These are phyloP conservation scores for Macrolepiota fuliginosa DNA, from an alignment of 768 basidiomycete genomes.

Conservation along the genomic window DNA sequence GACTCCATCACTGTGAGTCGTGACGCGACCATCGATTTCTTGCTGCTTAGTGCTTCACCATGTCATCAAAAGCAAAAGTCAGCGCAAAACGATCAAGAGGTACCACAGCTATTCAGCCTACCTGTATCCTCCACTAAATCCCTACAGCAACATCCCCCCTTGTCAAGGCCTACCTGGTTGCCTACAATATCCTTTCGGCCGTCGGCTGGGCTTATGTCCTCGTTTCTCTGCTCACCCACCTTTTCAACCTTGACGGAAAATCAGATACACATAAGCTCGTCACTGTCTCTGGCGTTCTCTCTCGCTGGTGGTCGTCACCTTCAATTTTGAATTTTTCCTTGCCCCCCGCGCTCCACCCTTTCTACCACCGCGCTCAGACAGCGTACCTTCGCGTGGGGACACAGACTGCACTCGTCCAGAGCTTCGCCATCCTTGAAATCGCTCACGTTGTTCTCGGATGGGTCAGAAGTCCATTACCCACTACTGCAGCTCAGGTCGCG, in stretches of 20 bases:
- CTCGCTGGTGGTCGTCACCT: conserved; percentile 32
- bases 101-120: background rate
- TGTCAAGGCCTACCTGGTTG: conserved; percentile 62
- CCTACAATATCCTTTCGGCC: conserved; percentile 76
- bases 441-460: conserved; percentile 75
- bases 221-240: conserved; percentile 45
- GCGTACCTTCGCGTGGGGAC: conserved; percentile 61
- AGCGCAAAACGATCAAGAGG: background rate
- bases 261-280: conserved; percentile 24
- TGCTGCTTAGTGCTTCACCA: background rate
- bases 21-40: background rate
- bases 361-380: conserved; percentile 51
- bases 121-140: no score
- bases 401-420: conserved; percentile 74
- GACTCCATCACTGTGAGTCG: background rate
- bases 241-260: conserved; percentile 43
- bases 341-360: conserved; percentile 36
- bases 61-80: background rate
- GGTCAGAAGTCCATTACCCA: conserved; percentile 74
- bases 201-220: conserved; percentile 78
- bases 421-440: conserved; percentile 79
- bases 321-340: conserved; percentile 27
- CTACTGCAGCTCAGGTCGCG: conserved; percentile 77
- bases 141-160: conserved; percentile 21
- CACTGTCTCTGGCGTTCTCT: conserved; percentile 35